Evolutionary conservation across 2,329 filamentous ascomycete species (phyloP), one percentile per base, ranked within the genome.

Genomic region (Neonectria ditissima): DNA sequence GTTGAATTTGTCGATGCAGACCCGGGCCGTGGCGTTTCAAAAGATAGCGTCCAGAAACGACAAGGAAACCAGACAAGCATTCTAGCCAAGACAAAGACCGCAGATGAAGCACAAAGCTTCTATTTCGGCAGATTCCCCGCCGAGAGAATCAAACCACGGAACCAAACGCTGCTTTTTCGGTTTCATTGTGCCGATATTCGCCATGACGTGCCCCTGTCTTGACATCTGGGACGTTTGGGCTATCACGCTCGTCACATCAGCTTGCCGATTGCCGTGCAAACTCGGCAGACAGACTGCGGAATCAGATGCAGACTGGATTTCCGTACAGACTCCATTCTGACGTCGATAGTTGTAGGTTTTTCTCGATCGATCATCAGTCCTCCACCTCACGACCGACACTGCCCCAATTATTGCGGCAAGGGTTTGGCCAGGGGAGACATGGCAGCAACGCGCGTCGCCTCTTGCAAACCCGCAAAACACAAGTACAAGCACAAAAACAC

Each of bases 21-120:
- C 32, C n/a, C 43, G 43, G 43, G 37, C 30, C 43, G 54, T 48
- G 54, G 54, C 22, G 54, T 56, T 56, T 56, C 54, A 56, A 32
- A 56, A 48, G 7, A 41, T 41, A 41, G 37, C 43, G 43, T 4
- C 43, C 11, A 26, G 34, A 41, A 48, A 39, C 37, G n/a, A 20
- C n/a, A 41, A 30, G 43, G 43, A 47, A 18, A 10, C 43, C 37
- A 41, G 37, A 41, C 37, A 41, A 41, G 37, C 37, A 41, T 41
- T 41, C 11, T 18, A 41, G 37, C 37, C 37, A 41, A 41, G 37
- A 41, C 37, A 18, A 18, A 41, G n/a, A 8, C n/a, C n/a, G 20
- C 37, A 11, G 16, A 11, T 11, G 37, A 41, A 41, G 37, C 37
- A 41, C 37, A 41, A 41, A 41, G 37, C n/a, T 20, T 18, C 37